A percentile compares a stretch with the other conserved stretches of the same genome.
These are phyloP conservation scores for Sonneratia caseolaris DNA, from an alignment of 345 rosid species.

Conservation along the genomic window DNA sequence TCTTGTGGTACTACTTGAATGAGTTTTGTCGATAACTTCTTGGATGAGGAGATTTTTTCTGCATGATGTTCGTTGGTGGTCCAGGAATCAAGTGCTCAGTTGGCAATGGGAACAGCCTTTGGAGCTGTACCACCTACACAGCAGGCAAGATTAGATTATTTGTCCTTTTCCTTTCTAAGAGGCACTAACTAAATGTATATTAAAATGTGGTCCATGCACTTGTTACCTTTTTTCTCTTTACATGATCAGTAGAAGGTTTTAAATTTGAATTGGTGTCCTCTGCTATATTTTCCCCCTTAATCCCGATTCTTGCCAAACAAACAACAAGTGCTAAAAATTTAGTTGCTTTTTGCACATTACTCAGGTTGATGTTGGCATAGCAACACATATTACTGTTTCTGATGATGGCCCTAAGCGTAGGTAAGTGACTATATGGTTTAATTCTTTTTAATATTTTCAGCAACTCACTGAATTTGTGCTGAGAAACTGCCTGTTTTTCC, in stretches of 20 bases:
- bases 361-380: slow-evolving; percentile 94
- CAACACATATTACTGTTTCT: slow-evolving; percentile 51
- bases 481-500: neutral
- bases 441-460: neutral
- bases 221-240: neutral
- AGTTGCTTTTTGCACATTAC: slow-evolving; percentile 8
- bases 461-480: neutral
- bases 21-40: neutral
- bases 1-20: neutral
- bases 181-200: too few relatives aligned
- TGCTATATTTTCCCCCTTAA: neutral
- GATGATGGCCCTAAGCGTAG: slow-evolving; percentile 84
- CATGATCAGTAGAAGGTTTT: too few relatives aligned
- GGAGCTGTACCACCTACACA: slow-evolving; percentile 67
- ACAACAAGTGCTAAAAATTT: neutral
- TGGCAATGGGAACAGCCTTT: slow-evolving; percentile 93
- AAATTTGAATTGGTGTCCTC: too few relatives aligned
- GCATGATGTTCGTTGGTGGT: slow-evolving; percentile 15
- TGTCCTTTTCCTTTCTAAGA: neutral
- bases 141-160: slow-evolving; percentile 30
- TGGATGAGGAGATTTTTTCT: slow-evolving; percentile 1
- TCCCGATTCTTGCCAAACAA: neutral
- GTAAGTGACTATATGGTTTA: slow-evolving; percentile 22
- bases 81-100: slow-evolving; percentile 95
- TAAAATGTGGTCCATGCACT: neutral